Conservation (phyloP, 768 basidiomycete species). For the Podaxis rugospora region DNA sequence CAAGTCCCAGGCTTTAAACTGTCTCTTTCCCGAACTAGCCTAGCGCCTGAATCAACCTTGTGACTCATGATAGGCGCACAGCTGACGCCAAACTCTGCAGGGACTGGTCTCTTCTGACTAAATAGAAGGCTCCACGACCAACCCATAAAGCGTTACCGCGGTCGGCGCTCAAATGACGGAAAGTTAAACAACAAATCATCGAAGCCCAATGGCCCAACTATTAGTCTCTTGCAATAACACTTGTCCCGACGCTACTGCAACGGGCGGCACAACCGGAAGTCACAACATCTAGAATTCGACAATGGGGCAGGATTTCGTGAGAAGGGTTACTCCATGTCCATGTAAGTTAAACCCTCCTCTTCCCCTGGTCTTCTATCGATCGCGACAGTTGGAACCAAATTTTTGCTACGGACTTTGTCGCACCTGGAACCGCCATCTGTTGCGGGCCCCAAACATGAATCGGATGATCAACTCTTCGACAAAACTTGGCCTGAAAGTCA, state of each 20-base stretch:
- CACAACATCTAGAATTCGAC: not conserved
- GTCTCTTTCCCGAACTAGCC: not conserved
- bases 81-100: not conserved
- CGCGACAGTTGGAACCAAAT: not conserved
- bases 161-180: not conserved
- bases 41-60: not conserved
- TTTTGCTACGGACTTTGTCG: not conserved
- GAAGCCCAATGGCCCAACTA: not conserved
- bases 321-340: not conserved
- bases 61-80: not conserved
- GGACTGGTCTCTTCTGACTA: not conserved
- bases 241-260: not conserved
- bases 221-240: not conserved
- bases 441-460: not conserved
- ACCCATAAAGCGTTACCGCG: not conserved
- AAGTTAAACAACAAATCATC: not conserved
- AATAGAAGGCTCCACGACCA: slow-evolving; percentile 1
- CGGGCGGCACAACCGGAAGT: slow-evolving; percentile 1
- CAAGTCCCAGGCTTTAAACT: not conserved
- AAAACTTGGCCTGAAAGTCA: not conserved
- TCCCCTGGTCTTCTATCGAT: not conserved
- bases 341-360: not conserved
- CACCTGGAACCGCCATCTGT: not conserved
- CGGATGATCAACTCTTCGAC: not conserved
- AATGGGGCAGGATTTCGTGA: not conserved